phyloP scores from a whole-genome alignment of 2,329 filamentous ascomycete species.

The Penicillium sp. region DNA sequence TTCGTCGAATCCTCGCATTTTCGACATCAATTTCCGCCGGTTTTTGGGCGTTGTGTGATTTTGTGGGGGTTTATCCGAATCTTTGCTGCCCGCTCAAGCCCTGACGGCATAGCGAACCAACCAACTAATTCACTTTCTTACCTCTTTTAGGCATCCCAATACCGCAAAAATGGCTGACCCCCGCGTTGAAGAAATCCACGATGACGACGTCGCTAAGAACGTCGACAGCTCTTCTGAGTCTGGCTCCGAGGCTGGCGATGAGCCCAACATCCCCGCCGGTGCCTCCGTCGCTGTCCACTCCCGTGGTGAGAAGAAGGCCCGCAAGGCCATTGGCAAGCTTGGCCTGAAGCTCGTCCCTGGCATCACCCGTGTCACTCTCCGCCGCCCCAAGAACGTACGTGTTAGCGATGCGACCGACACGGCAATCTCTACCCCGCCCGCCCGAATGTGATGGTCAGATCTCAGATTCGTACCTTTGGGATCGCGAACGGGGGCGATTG shows the following conservation, averaged over 20 bases:
- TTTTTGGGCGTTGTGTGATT: constrained; percentile 28
- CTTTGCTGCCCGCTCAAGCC: constrained; percentile 19
- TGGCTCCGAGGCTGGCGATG: constrained; percentile 55
- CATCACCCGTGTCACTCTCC: constrained; percentile 96
- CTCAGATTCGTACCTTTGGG: not conserved
- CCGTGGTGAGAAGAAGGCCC: constrained; percentile 99
- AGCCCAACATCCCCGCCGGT: constrained; percentile 74
- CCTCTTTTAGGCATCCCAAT: constrained; percentile 11
- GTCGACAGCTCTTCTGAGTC: constrained; percentile 60
- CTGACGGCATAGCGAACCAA: constrained; percentile 5
- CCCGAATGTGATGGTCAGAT: not conserved
- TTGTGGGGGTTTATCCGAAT: constrained; percentile 18
- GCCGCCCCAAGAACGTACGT: constrained; percentile 98
- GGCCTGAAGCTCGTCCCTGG: constrained; percentile 94
- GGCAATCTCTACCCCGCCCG: constrained; percentile 5
- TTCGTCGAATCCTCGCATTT: constrained; percentile 21
- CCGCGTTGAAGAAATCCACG: constrained; percentile 94
- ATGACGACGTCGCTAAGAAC: constrained; percentile 81
- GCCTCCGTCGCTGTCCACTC: constrained; percentile 91
- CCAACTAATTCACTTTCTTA: constrained; percentile 6
- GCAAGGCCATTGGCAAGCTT: constrained; percentile 98
- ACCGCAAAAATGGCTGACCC: constrained; percentile 80
- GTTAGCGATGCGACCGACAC: constrained; percentile 12
- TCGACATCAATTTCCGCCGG: constrained; percentile 23
- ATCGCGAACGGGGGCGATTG: not conserved